These are phyloP conservation scores for Bipolaris zeicola DNA, from an alignment of 2,329 filamentous ascomycete species.

Conservation along the genomic window DNA sequence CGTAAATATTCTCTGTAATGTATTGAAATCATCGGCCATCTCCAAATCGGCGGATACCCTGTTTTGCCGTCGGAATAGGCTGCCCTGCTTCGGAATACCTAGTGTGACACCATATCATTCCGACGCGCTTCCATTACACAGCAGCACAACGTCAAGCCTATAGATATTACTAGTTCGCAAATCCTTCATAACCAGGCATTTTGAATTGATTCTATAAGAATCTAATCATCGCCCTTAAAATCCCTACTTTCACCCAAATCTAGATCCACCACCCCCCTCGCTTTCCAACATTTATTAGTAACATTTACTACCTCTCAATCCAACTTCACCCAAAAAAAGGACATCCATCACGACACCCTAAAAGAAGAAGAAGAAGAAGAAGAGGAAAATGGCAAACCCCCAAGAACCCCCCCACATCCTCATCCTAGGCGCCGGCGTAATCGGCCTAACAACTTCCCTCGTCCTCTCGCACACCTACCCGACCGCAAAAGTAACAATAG, in stretches of 20 bases:
- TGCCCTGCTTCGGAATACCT: slow-evolving; percentile 1
- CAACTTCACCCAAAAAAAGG: no score
- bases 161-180: background rate
- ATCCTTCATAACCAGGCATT: background rate
- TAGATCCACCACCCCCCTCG: background rate
- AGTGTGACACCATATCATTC: background rate
- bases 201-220: background rate
- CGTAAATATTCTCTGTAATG: background rate
- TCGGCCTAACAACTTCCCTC: slow-evolving; percentile 69
- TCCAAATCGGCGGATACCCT: background rate
- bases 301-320: no score
- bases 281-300: no score
- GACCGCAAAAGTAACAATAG: slow-evolving; percentile 67
- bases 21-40: background rate
- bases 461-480: slow-evolving; percentile 61
- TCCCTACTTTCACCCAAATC: background rate
- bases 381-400: slow-evolving; percentile 8
- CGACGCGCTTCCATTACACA: background rate
- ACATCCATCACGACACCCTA: no score
- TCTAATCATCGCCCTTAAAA: background rate
- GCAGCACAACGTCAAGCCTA: background rate
- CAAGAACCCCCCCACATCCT: slow-evolving; percentile 25
- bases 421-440: slow-evolving; percentile 63
- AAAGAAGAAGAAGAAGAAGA: no score
- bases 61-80: slow-evolving; percentile 23